phyloP scores from a whole-genome alignment of 176 grass and related monocot species.

The Oryza longistaminata region DNA sequence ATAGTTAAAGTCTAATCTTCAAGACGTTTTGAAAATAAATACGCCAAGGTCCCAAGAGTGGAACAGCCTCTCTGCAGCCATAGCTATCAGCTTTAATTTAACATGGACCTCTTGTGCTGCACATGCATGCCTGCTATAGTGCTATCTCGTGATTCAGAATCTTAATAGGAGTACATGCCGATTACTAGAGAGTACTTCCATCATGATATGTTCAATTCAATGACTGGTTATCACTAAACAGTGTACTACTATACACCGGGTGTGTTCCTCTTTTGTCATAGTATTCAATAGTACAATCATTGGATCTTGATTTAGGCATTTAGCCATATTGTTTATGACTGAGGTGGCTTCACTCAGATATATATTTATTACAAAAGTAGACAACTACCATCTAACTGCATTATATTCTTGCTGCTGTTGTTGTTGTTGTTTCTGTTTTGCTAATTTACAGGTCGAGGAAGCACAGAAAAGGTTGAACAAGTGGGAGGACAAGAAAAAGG shows the following conservation, averaged over 20 bases:
- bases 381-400: neutral
- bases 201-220: neutral
- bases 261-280: neutral
- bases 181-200: neutral
- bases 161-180: neutral
- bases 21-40: neutral
- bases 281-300: neutral
- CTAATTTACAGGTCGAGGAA: conserved; percentile 60
- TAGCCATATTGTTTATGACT: neutral
- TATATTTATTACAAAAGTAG: neutral
- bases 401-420: neutral
- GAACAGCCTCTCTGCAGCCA: neutral
- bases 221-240: neutral
- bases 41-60: neutral
- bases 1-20: too few relatives aligned
- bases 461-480: conserved; percentile 74
- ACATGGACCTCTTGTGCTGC: neutral
- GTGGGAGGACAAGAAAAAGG: conserved; percentile 63
- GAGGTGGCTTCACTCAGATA: neutral
- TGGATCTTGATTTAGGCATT: neutral
- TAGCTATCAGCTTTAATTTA: neutral
- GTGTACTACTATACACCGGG: neutral
- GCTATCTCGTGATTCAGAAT: neutral
- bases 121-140: neutral
- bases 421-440: neutral